phyloP scores from a whole-genome alignment of 2,329 filamentous ascomycete species.

The Sphaerulina musiva region DNA sequence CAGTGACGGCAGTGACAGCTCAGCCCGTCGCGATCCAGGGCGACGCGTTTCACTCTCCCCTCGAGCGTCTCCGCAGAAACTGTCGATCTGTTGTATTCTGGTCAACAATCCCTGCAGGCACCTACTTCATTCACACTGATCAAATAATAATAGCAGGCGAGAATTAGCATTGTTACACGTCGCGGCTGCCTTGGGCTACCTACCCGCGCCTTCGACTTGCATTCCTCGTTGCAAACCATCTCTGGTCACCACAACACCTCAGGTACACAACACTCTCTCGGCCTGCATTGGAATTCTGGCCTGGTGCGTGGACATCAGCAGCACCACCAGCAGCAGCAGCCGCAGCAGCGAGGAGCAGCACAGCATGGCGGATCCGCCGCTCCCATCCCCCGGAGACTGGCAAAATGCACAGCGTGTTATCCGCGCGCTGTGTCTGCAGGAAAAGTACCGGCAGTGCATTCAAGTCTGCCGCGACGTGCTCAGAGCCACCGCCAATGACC shows the following conservation, averaged over 20 bases:
- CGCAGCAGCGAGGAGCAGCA: background rate
- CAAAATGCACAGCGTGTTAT: conserved; percentile 25
- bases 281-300: background rate
- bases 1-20: no score
- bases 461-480: conserved; percentile 28
- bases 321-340: background rate
- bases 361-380: conserved; percentile 1
- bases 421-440: conserved; percentile 28
- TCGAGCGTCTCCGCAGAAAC: no score
- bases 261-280: background rate
- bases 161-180: background rate
- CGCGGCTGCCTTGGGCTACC: background rate
- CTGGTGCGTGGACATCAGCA: background rate
- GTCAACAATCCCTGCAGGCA: background rate
- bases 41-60: background rate
- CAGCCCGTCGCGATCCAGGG: background rate
- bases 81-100: no score
- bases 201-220: background rate
- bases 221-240: background rate
- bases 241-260: background rate
- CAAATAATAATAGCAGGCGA: background rate
- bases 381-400: background rate
- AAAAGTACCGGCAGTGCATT: conserved; percentile 31
- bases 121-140: background rate
- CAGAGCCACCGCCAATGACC: conserved; percentile 4